Evolutionary conservation across 495 filamentous ascomycete species (phyloP), one percentile per base, ranked within the genome.

Genomic region (Hypoxylon crocopeplum): DNA sequence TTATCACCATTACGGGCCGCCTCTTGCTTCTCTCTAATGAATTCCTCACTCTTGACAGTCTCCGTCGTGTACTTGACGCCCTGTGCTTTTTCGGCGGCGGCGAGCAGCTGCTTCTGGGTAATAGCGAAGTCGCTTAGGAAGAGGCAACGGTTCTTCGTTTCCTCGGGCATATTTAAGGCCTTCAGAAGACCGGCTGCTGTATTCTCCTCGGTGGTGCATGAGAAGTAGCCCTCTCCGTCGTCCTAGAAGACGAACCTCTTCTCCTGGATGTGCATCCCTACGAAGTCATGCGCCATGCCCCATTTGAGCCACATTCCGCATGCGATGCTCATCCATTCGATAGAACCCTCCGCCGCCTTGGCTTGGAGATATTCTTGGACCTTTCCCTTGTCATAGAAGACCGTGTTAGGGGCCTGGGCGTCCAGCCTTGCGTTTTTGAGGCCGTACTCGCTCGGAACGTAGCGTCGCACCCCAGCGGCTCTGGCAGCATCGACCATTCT

Each of bases 381-480:
- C 0, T 66, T 71, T 17, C 76, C 69, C 62, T 82, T 81, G 38
- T 75, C 68, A 10, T 56, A 57, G 57, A 76, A 79, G 12, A 80
- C 57, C 6, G 67, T 56, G 51, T 51, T 64, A 11, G 77, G 67
- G 7, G 72, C 65, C n/a, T 72, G 59, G 2, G 68, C 64, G n/a
- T 72, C 54, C 1, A 70, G 62, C 21, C 75, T 71, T 37, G 81
- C 77, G 41, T 82, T 76, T 75, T 89, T 89, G 75, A 88, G 90
- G 38, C 88, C 88, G 57, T 87, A 91, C 70, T 90, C 87, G 66
- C 83, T 86, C 71, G 81, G 80, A 11, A 83, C 44, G 50, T 77
- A 80, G 22, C 80, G 78, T 38, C 68, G 56, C 15, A 84, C 78
- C 5, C 73, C 70, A 2, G 79, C 77, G 3, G 70, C 67, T n/a